Evolutionary conservation across 805 yeast species (phyloP).

Genomic region (Candida quercuum): DNA sequence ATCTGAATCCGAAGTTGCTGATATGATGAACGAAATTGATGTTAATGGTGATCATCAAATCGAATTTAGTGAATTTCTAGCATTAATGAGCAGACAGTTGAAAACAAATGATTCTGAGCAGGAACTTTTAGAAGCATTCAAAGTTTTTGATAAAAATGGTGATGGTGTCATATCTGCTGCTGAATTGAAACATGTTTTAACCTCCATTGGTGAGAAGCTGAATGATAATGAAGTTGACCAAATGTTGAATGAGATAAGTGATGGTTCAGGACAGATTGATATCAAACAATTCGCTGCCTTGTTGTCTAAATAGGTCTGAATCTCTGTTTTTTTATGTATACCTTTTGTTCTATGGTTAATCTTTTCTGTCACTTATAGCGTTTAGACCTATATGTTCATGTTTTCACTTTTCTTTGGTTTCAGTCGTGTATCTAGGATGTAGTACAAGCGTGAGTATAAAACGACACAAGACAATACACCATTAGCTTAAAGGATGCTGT

Average conservation of each 20-base stretch:
- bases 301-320: conserved; percentile 76
- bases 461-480: no score
- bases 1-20: conserved; percentile 91
- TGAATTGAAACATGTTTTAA: conserved; percentile 92
- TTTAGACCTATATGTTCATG: no score
- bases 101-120: conserved; percentile 97
- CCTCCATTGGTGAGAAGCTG: conserved; percentile 95
- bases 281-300: conserved; percentile 94
- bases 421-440: no score
- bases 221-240: conserved; percentile 96
- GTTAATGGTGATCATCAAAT: conserved; percentile 89
- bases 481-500: no score
- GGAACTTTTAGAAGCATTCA: conserved; percentile 95
- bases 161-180: conserved; percentile 97
- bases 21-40: conserved; percentile 96
- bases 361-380: no score
- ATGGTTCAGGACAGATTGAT: conserved; percentile 95
- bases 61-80: conserved; percentile 76
- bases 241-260: conserved; percentile 93
- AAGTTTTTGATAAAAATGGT: conserved; percentile 91
- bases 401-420: no score
- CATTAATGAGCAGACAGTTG: conserved; percentile 80
- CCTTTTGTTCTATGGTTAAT: no score
- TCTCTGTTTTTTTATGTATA: no score
- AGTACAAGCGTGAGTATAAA: no score